Percentiles rank a stretch among this genome's conserved stretches.
These are phyloP conservation scores for Serendipita sp. DNA, from an alignment of 768 basidiomycete species.

Conservation along the genomic window DNA sequence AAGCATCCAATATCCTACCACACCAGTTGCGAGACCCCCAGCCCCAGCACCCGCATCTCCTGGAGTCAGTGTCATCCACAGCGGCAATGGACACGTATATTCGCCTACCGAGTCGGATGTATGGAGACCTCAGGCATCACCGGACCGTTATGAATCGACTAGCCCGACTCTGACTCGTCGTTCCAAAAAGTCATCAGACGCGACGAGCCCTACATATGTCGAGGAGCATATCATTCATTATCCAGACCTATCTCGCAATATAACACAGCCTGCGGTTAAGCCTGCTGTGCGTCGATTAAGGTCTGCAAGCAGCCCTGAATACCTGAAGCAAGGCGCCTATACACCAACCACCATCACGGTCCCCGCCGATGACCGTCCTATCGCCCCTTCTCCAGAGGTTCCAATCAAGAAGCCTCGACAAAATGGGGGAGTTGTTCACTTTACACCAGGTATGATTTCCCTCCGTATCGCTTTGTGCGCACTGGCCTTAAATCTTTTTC, in stretches of 20 bases:
- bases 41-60: not conserved
- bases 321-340: not conserved
- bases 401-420: not conserved
- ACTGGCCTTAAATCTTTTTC: not conserved
- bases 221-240: not conserved
- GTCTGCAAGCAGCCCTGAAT: constrained; percentile 3
- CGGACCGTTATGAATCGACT: not conserved
- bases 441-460: not conserved
- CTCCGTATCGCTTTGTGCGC: not conserved
- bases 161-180: constrained; percentile 5
- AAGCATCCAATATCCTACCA: not conserved
- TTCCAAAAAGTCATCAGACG: not conserved
- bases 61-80: not conserved
- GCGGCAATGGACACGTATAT: not conserved
- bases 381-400: not conserved
- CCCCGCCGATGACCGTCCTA: not conserved
- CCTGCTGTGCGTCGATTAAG: not conserved
- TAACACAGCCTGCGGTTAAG: not conserved
- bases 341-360: not conserved
- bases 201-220: constrained; percentile 2
- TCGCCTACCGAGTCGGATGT: not conserved
- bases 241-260: not conserved
- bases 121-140: not conserved
- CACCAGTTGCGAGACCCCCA: not conserved
- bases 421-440: not conserved